Percentiles rank a stretch among this genome's conserved stretches.
phyloP scores from a whole-genome alignment of 2,329 filamentous ascomycete species.

The Cadophora sp. region DNA sequence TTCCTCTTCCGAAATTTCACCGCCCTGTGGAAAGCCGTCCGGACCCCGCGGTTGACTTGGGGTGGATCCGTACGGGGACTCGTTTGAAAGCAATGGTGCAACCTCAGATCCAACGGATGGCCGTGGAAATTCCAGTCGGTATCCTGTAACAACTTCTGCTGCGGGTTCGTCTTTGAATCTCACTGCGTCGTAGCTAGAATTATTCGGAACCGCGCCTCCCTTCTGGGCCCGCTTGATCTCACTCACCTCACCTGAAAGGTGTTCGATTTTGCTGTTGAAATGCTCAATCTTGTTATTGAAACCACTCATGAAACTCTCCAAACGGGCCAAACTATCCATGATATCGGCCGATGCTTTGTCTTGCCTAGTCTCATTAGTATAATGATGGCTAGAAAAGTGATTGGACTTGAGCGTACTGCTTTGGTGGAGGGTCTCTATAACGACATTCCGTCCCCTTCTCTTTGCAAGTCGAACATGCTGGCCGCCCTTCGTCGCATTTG shows the following conservation, averaged over 20 bases:
- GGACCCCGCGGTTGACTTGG: conserved; percentile 29
- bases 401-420: conserved; percentile 70
- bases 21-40: conserved; percentile 39
- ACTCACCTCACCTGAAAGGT: conserved; percentile 22
- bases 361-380: conserved; percentile 41
- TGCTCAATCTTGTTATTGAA: conserved; percentile 23
- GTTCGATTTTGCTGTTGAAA: conserved; percentile 27
- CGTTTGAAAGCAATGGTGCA: conserved; percentile 26
- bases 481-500: conserved; percentile 88
- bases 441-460: conserved; percentile 85
- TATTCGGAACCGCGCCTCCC: not conserved
- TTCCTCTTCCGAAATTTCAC: conserved; percentile 58
- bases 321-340: conserved; percentile 53
- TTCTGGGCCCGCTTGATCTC: not conserved
- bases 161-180: conserved; percentile 12
- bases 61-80: conserved; percentile 36
- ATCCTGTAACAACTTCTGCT: not conserved
- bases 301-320: conserved; percentile 27
- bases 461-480: conserved; percentile 79
- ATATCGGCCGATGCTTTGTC: conserved; percentile 68
- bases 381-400: not conserved
- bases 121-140: not conserved
- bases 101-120: conserved; percentile 24
- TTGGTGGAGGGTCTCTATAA: conserved; percentile 89
- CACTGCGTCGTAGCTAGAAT: conserved; percentile 2